Base-by-base conservation (phyloP, 495 filamentous ascomycete species). In the Tuber borchii region DNA sequence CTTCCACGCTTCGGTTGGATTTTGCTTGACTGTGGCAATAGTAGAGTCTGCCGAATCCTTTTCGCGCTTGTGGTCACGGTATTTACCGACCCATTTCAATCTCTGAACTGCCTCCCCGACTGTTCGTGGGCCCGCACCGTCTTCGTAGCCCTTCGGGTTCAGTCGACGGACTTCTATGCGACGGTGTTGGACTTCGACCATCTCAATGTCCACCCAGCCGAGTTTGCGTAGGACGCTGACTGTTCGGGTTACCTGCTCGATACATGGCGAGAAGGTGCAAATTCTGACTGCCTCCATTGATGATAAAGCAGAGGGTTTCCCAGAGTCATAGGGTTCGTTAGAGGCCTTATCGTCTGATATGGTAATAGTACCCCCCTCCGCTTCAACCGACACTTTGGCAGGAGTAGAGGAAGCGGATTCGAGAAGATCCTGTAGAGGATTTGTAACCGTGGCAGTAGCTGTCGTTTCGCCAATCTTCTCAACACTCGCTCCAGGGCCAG, bases 201-300 rank as follows among this genome's bases (percentile, higher is more conserved):
- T 97, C 65, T 90, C 88, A 79, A 98, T 94, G 68, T 93, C 89
- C n/a, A 94, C 86, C 96, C 95, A 99, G 74, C 91, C 92, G 4
- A 92, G 85, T 43, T 90, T 86, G 61, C 94, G 91, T 82, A 99
- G 87, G 1, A 88, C 86, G 65, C 91, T 89, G 71, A 97, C 89
- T 0, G 96, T 97, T 51, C 89, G 88, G 44, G 91, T 91, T 14
- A 94, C 94, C 84, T 99, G 95, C 84, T 99, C 95, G 80, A 99
- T 94, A 83, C 95, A 99, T 0, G 95, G 95, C 12, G 91, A 94
- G 86, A 99, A 99, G 3, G 94, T 95, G 84, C 95, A 99, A 76
- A 99, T 85, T 76, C 93, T 87, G 31, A 89, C 88, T 2, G 92
- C 85, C 42, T 87, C 85, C 8, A 86, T 86, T 0, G 92, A 89